Percentiles rank a stretch among this genome's conserved stretches.
phyloP scores from a whole-genome alignment of 2,329 filamentous ascomycete genomes.

The Trichoderma atroviride region DNA sequence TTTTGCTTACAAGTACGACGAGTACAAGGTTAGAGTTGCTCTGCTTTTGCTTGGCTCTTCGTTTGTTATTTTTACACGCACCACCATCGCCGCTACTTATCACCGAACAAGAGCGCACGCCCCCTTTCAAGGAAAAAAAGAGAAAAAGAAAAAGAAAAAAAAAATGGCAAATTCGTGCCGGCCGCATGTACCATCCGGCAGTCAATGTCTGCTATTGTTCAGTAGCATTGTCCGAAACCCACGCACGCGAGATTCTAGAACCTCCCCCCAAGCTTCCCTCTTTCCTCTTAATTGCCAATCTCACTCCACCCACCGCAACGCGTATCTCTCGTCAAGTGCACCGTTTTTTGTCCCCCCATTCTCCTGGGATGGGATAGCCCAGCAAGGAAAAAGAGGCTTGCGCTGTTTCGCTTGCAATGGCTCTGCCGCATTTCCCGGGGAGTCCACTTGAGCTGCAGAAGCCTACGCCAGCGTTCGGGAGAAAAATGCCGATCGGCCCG shows the following conservation, averaged over 20 bases:
- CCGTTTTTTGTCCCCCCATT: not conserved
- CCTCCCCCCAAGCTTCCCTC: not conserved
- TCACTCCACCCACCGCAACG: not conserved
- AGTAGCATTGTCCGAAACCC: not conserved
- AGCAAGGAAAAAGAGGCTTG: not conserved
- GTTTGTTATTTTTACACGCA: not conserved
- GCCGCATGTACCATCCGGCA: not conserved
- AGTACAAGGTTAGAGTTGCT: not conserved
- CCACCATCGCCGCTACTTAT: not conserved
- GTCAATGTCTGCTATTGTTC: not conserved
- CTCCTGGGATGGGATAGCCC: not conserved
- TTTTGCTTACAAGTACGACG: not conserved
- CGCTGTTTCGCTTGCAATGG: not conserved
- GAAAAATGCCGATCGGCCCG: slow-evolving; percentile 25
- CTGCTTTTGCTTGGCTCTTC: not conserved
- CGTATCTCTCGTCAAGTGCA: not conserved
- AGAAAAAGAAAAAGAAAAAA: not conserved
- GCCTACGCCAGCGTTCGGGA: slow-evolving; percentile 12
- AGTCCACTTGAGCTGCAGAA: slow-evolving; percentile 4
- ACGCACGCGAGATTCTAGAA: not conserved
- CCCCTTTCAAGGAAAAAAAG: not conserved
- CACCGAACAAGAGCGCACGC: not conserved
- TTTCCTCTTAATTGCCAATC: not conserved
- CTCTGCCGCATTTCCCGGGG: slow-evolving; percentile 21
- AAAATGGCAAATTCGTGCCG: slow-evolving; percentile 10